These are phyloP conservation scores for carrot (Daucus carota) DNA, from an alignment of 129 eudicot species.

Conservation along the genomic window DH1_v3.0 NC_030383.2:8010001-8010500, in stretches of 20 bases:
- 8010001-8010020: no score
- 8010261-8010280: background rate
- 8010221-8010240: background rate
- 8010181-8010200: no score
- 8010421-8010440: constrained; percentile 11
- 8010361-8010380: background rate
- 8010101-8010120: no score
- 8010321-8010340: background rate
- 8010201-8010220: no score
- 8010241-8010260: background rate
- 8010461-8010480: constrained; percentile 18
- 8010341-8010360: background rate
- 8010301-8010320: background rate
- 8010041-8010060: no score
- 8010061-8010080: no score
- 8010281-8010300: constrained; percentile 4
- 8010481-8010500: constrained; percentile 22
- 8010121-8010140: no score
- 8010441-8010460: constrained; percentile 18
- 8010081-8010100: no score
- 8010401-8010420: background rate
- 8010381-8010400: background rate
- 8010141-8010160: no score
- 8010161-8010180: no score
- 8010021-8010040: no score